Evolutionary conservation across 768 basidiomycete species (phyloP), one percentile per base, ranked within the genome.

Genomic region (Trametes elegans): DNA sequence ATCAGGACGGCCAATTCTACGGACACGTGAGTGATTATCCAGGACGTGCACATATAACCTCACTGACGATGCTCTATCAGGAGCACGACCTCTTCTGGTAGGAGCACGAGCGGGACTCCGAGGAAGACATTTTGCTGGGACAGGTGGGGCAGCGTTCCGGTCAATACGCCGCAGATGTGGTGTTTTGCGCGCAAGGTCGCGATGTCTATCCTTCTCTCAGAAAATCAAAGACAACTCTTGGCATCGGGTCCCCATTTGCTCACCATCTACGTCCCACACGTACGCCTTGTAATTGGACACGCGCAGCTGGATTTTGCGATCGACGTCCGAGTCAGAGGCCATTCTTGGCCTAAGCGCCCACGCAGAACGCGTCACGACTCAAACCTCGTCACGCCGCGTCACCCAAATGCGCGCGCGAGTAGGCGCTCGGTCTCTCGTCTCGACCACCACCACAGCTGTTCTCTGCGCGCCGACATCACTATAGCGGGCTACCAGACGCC

Each of bases 111-210:
- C 1, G 97, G 97, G n/a, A 93, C 73, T 7, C 97, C 97, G 29
- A 99, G 77, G 67, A 99, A 99, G 2, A 89, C 83, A 74, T 99
- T 99, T 71, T 99, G 97, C 64, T 98, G 95, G 1, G 93, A 86
- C 1, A 98, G 78, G 66, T 94, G 93, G 2, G 97, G 95, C 13
- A 99, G 81, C 1, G 97, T 98, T 0, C 97, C 97, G 0, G 84
- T 79, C 39, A 98, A 72, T 39, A 93, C 76, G 31, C 96, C 94
- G 64, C 90, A 93, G 42, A 98, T 79, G 52, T 77, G 84, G 70
- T 97, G 85, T 61, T 85, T 73, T 27, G 88, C 82, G 32, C 97
- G 90, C 9, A 99, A 73, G 6, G 73, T 77, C 8, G 87, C 85
- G 62, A 93, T 86, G 66, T 93, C 96, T 95, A 66, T 38, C 40